phyloP scores from a whole-genome alignment of 768 basidiomycete species.

The Hydnomerulius pinastri region DNA sequence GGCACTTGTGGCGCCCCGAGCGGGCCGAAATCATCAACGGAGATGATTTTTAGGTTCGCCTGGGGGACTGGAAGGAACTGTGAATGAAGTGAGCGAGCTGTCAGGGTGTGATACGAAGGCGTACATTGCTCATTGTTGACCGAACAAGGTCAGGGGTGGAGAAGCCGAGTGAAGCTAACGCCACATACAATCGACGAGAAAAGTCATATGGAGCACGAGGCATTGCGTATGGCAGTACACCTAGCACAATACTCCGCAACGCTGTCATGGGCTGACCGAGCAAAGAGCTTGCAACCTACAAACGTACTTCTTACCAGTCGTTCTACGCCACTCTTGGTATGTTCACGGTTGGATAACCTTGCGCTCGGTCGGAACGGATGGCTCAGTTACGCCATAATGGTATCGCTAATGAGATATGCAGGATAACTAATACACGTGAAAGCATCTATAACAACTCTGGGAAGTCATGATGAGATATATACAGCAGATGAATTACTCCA shows the following conservation, averaged over 20 bases:
- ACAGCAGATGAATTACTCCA: constrained; percentile 22
- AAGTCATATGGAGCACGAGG: constrained; percentile 1
- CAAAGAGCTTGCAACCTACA: constrained; percentile 2
- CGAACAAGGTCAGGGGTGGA: constrained; percentile 6
- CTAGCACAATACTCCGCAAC: constrained; percentile 5
- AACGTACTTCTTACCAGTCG: not conserved
- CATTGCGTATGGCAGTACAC: constrained; percentile 3
- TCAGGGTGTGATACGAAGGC: constrained; percentile 6
- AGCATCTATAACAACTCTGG: constrained; percentile 12
- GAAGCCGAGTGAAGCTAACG: constrained; percentile 4
- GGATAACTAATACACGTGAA: constrained; percentile 23
- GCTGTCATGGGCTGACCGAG: no score
- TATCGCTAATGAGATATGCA: constrained; percentile 13
- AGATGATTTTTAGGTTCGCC: constrained; percentile 17
- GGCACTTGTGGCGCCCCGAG: not conserved
- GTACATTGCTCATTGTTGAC: constrained; percentile 11
- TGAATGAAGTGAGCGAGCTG: constrained; percentile 20
- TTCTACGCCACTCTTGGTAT: constrained; percentile 1
- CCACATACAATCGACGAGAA: constrained; percentile 18
- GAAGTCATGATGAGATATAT: not conserved
- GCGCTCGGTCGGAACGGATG: constrained; percentile 3
- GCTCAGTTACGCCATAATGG: constrained; percentile 12
- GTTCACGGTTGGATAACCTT: constrained; percentile 6
- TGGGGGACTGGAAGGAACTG: constrained; percentile 4
- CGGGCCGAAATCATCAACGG: constrained; percentile 13